These are phyloP conservation scores for Botryotinia convoluta DNA, from an alignment of 2,329 filamentous ascomycete species.

Conservation along the genomic window DNA sequence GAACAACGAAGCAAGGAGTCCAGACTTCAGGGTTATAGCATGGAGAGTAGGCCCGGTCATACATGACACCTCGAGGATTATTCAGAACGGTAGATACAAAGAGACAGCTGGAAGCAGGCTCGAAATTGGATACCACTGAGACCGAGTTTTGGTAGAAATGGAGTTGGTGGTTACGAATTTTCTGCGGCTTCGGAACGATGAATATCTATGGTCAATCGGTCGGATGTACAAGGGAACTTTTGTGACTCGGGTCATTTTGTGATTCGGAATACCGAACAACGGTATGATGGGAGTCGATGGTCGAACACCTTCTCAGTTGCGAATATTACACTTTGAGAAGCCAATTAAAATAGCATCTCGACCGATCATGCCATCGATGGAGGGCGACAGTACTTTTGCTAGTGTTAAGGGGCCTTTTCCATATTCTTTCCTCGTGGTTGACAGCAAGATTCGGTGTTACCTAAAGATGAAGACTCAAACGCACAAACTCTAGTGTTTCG, in stretches of 20 bases:
- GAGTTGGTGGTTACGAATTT: background rate
- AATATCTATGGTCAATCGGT: background rate
- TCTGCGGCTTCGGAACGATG: background rate
- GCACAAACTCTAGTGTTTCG: background rate
- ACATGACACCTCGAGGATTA: background rate
- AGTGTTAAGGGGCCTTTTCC: background rate
- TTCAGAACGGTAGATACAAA: background rate
- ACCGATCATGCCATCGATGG: background rate
- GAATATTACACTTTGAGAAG: background rate
- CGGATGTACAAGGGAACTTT: background rate
- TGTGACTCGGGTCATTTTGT: background rate
- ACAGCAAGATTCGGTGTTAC: background rate
- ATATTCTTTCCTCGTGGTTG: background rate
- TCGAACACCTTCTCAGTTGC: background rate
- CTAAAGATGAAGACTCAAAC: background rate
- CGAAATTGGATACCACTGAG: background rate
- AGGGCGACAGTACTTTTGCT: background rate
- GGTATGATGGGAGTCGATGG: background rate
- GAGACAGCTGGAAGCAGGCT: background rate
- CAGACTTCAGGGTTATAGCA: background rate
- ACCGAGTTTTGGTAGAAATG: background rate
- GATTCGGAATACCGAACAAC: background rate
- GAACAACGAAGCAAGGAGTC: no score
- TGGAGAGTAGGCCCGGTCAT: background rate
- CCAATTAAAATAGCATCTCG: background rate